These are phyloP conservation scores for Quercus engelmannii DNA, from an alignment of 306 rosid genomes.

Conservation along the genomic window DNA sequence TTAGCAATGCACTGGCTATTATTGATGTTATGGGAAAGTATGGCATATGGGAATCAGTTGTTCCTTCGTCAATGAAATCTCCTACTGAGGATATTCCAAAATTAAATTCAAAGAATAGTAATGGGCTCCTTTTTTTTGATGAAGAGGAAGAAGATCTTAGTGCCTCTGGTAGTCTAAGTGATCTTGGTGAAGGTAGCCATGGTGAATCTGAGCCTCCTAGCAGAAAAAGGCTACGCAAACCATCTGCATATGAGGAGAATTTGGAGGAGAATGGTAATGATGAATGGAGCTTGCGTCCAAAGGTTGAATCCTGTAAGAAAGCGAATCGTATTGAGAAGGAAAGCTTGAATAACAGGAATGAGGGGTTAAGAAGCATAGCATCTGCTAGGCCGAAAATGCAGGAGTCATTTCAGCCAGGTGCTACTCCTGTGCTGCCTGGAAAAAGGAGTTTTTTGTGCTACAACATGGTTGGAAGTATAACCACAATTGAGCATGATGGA, in stretches of 20 bases:
- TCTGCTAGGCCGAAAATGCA: conserved; percentile 57
- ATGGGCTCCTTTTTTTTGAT: conserved; percentile 76
- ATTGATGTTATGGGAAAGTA: conserved; percentile 84
- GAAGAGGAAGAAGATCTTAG: conserved; percentile 70
- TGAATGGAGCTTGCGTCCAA: conserved; percentile 41
- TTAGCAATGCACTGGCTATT: conserved; percentile 74
- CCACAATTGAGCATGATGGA: conserved; percentile 77
- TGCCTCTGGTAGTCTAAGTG: conserved; percentile 66
- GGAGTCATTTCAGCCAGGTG: conserved; percentile 89
- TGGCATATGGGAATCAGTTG: conserved; percentile 88
- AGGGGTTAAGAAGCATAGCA: conserved; percentile 34
- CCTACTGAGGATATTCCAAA: conserved; percentile 83
- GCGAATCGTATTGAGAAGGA: conserved; percentile 41
- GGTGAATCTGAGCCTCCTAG: conserved; percentile 58
- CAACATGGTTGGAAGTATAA: conserved; percentile 90
- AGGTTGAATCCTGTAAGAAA: conserved; percentile 61
- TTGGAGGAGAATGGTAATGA: conserved; percentile 44
- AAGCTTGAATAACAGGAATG: conserved; percentile 36
- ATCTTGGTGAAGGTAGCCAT: conserved; percentile 66
- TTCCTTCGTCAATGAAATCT: conserved; percentile 91
- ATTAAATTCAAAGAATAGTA: conserved; percentile 45
- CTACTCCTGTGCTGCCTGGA: conserved; percentile 77
- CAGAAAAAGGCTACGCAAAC: conserved; percentile 73
- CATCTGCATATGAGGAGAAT: conserved; percentile 38
- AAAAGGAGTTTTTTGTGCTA: conserved; percentile 87